Conservation (phyloP, 169 alveolate species). For the Cyclospora cayetanensis region DNA sequence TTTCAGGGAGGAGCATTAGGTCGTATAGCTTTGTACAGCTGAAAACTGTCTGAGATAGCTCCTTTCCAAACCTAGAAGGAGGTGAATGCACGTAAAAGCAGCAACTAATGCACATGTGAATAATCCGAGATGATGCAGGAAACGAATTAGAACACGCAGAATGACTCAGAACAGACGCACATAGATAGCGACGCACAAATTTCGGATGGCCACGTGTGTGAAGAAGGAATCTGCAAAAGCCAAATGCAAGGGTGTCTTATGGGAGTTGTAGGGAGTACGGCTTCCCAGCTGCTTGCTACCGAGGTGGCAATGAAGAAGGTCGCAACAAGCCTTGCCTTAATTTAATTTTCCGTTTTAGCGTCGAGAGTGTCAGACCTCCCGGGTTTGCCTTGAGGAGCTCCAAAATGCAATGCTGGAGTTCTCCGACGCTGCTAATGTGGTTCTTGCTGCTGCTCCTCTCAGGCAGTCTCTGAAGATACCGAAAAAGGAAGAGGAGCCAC, state of each 20-base stretch:
- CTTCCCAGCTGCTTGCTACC: too few relatives aligned
- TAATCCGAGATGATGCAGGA: background rate
- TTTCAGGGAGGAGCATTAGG: conserved; percentile 68
- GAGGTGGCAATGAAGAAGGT: too few relatives aligned
- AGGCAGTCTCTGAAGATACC: conserved; percentile 49
- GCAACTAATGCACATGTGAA: background rate
- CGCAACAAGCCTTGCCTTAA: too few relatives aligned
- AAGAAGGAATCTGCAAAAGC: background rate
- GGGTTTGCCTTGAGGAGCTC: conserved; percentile 69
- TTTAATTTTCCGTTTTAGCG: conserved; percentile 75
- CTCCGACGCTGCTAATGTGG: conserved; percentile 73
- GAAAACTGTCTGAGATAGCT: conserved; percentile 77
- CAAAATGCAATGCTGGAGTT: conserved; percentile 68
- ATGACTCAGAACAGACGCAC: background rate
- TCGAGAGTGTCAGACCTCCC: conserved; percentile 76
- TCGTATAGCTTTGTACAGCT: conserved; percentile 78
- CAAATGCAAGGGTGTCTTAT: too few relatives aligned
- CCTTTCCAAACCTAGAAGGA: conserved; percentile 62
- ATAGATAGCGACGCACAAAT: background rate
- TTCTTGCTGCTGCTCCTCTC: conserved; percentile 35
- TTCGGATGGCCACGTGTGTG: background rate
- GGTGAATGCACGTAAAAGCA: background rate
- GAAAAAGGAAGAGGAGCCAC: background rate
- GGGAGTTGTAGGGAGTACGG: too few relatives aligned
- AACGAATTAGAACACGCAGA: background rate